Base-by-base conservation (phyloP, 2,329 filamentous ascomycete species). In the Penicillium sp. region DNA sequence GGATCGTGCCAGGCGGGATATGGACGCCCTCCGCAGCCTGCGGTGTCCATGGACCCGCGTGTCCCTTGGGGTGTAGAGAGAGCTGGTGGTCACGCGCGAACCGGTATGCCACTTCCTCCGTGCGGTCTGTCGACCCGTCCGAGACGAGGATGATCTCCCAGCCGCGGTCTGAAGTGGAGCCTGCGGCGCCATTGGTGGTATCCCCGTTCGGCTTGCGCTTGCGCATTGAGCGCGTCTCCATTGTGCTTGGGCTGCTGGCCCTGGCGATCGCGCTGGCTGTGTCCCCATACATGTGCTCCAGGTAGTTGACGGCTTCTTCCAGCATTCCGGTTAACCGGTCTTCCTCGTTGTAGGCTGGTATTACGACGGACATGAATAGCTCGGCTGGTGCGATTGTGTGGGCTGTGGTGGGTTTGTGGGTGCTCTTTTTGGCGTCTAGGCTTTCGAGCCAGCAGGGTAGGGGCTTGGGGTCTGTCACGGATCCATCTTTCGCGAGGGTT, bases 281-380 rank as follows among this genome's bases (percentile, higher is more conserved):
- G 4, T 48, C 21, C 13, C 90, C 90, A 70, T 96, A 93, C 62
- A 88, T 83, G 49, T 81, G 78, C 73, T 96, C 89, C 10, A 99
- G 83, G 72, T 93, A 96, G 49, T 86, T 86, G 27, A 97, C 89
- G 1, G 94, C 92, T 76, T 99, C 94, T 70, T 96, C 88, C 13
- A 99, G 82, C 78, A 96, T 96, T 12, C 88, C 89, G 13, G 86
- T 82, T 47, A 99, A 82, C 31, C 94, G 87, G 58, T 89, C 83
- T 72, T 93, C 89, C 71, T 99, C 94, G 66, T 99, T 99, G 82
- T 92, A 99, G 10, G 94, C 94, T 0, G 94, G 94, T 43, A 99
- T 88, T 0, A 99, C 91, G 8, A 97, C 87, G 53, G 90, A 94
- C 80, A 99, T 86, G 72, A 89, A 89, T n/a, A 97, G 77, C 61